Evolutionary conservation across 306 rosid genomes (phyloP).

Genomic region (Medicago lupulina): DNA sequence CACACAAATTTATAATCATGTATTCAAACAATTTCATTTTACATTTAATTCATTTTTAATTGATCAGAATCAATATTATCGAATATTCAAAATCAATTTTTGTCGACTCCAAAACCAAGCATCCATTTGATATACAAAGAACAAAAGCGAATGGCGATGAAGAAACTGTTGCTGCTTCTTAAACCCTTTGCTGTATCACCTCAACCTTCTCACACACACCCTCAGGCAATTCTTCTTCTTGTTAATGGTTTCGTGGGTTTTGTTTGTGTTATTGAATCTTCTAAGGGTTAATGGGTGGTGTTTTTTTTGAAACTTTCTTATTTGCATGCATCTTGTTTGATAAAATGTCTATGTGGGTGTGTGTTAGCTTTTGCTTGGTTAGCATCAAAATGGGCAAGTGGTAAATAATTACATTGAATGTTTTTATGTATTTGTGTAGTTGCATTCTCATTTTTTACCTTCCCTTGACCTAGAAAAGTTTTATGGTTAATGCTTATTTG

Average conservation of each 20-base stretch:
- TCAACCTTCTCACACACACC: slow-evolving; percentile 60
- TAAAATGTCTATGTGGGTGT: slow-evolving; percentile 46
- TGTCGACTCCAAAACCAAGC: too few species aligned
- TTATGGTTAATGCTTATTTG: not conserved
- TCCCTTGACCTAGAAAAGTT: not conserved
- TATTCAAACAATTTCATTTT: too few species aligned
- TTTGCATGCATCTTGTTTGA: slow-evolving; percentile 54
- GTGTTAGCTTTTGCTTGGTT: not conserved
- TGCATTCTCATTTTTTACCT: too few species aligned
- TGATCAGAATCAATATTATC: too few species aligned
- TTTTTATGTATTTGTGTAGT: not conserved
- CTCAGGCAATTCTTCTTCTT: slow-evolving; percentile 53
- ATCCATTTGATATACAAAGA: not conserved
- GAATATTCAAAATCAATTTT: too few species aligned
- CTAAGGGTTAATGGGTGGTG: not conserved
- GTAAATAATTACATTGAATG: not conserved
- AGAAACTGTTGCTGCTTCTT: slow-evolving; percentile 63
- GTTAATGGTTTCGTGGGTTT: not conserved
- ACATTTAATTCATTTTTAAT: too few species aligned
- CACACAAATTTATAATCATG: too few species aligned
- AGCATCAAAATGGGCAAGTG: slow-evolving; percentile 8
- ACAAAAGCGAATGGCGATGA: slow-evolving; percentile 51
- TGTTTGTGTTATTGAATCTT: slow-evolving; percentile 6
- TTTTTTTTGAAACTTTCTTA: slow-evolving; percentile 23
- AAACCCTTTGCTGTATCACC: slow-evolving; percentile 61